These are phyloP conservation scores for Sporothrix mexicana DNA, from an alignment of 2,329 filamentous ascomycete species.

Conservation along the genomic window DNA sequence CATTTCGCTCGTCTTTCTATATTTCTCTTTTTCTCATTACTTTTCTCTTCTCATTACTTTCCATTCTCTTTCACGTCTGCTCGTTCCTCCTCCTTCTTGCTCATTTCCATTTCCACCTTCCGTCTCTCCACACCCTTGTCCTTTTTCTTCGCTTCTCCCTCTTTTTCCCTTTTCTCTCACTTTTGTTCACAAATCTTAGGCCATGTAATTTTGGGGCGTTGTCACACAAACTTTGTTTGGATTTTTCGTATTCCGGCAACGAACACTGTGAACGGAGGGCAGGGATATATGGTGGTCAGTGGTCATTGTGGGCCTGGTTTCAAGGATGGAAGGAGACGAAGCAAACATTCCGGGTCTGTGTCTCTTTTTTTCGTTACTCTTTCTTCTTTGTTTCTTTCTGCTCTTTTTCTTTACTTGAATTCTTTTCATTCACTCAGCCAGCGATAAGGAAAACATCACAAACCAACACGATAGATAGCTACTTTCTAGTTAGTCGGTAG, in stretches of 20 bases:
- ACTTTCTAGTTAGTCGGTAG: too few relatives aligned
- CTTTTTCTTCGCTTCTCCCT: background rate
- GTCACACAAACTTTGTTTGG: background rate
- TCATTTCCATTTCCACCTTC: background rate
- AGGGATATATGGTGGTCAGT: background rate
- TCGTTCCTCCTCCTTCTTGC: constrained; percentile 7
- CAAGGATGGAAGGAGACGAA: background rate
- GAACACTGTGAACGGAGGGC: background rate
- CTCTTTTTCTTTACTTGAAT: background rate
- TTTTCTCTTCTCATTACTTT: background rate
- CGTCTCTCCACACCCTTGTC: background rate
- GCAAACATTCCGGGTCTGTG: constrained; percentile 12
- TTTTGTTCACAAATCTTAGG: background rate
- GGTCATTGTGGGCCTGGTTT: background rate
- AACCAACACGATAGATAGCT: constrained; percentile 10
- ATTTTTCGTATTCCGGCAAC: too few relatives aligned
- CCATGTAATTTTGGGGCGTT: constrained; percentile 20
- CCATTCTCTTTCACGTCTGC: background rate
- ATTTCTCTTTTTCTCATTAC: background rate
- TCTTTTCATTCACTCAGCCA: background rate
- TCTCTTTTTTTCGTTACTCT: background rate
- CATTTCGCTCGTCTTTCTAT: background rate
- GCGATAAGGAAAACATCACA: background rate
- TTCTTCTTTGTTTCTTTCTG: background rate
- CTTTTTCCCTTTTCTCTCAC: background rate